Base-by-base conservation (phyloP, 192 early-diverging fungal genomes). In the Piromyces sp. region DNA sequence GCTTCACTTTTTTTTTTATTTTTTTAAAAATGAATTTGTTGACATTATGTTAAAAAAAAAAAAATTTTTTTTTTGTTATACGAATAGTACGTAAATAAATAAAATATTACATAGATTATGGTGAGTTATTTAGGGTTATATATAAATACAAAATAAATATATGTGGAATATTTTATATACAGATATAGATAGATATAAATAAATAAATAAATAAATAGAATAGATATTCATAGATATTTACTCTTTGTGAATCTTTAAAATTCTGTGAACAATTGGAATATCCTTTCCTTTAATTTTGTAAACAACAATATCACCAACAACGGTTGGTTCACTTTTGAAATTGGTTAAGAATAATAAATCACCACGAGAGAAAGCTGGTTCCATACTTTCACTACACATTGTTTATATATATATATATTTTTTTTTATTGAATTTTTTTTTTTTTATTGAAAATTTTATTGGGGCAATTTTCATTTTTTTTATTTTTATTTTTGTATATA, bases 241-340 rank as follows among this genome's bases (percentile, higher is more conserved):
- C 94, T 92, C 91, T 79, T 93, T 93, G 85, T 99, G 97, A 30
- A 98, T 87, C 86, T 95, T 94, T 82, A 98, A 89, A 22, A 97
- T 94, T 79, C 97, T 91, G 86, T 99, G 97, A 30, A 99, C 96
- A 85, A 99, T 99, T 7, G 97, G 97, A 80, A 99, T 93, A 38
- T 92, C 90, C 84, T 93, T 93, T 81, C 92, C 95, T 19, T 92
- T 87, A 79, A 98, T 86, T 84, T 97, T 98, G 90, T 93, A 98
- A 13, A 99, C 96, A 84, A 91, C 92, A 83, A 99, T 97, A 83
- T 99, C 96, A 83, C 97, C 97, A 28, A 96, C 91, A 30, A 90
- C 86, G 29, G 97, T 88, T 29, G 95, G 93, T 17, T 88, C 88
- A 37, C 87, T 88, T 28, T 86, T 86, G 28, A 91, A 90, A 83